Evolutionary conservation across 495 filamentous ascomycete species (phyloP).

Genomic region (Penicillium fimorum): DNA sequence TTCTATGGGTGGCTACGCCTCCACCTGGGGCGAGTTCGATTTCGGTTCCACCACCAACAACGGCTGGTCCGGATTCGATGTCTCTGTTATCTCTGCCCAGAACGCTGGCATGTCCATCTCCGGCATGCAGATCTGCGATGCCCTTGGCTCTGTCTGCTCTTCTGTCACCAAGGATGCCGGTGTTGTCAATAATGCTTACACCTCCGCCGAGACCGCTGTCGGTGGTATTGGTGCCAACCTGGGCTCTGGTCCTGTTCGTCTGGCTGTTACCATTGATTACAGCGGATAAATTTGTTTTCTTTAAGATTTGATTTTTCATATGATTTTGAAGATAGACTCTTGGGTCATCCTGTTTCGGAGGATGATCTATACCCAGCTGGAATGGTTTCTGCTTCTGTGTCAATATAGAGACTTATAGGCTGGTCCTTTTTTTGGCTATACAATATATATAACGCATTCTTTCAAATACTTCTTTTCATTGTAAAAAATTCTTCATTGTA

Average conservation of each 20-base stretch:
- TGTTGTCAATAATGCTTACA: slow-evolving; percentile 39
- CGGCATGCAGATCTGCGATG: slow-evolving; percentile 39
- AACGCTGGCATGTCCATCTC: slow-evolving; percentile 30
- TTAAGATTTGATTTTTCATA: slow-evolving; percentile 12
- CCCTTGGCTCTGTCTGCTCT: slow-evolving; percentile 29
- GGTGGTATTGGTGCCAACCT: slow-evolving; percentile 45
- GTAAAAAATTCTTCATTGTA: no score
- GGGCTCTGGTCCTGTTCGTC: slow-evolving; percentile 27
- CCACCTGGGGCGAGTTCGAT: slow-evolving; percentile 49
- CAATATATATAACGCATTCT: slow-evolving; percentile 20
- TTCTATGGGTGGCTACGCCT: slow-evolving; percentile 34
- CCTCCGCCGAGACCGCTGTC: slow-evolving; percentile 29
- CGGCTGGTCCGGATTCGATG: slow-evolving; percentile 45
- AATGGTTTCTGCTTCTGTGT: slow-evolving; percentile 21
- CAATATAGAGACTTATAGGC: slow-evolving; percentile 25
- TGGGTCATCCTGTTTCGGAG: slow-evolving; percentile 10
- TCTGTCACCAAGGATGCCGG: slow-evolving; percentile 30
- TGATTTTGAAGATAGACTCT: slow-evolving; percentile 16
- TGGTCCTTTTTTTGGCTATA: slow-evolving; percentile 19
- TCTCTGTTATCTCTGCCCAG: slow-evolving; percentile 40
- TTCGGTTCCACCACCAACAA: slow-evolving; percentile 35
- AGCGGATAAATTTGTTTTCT: slow-evolving; percentile 24
- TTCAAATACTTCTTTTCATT: slow-evolving; percentile 2
- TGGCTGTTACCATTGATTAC: slow-evolving; percentile 34
- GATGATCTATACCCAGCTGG: slow-evolving; percentile 23